Evolutionary conservation across 1,284 basidiomycete genomes (phyloP), one percentile per base, ranked within the genome.

Genomic region (Tilletia walkeri): DNA sequence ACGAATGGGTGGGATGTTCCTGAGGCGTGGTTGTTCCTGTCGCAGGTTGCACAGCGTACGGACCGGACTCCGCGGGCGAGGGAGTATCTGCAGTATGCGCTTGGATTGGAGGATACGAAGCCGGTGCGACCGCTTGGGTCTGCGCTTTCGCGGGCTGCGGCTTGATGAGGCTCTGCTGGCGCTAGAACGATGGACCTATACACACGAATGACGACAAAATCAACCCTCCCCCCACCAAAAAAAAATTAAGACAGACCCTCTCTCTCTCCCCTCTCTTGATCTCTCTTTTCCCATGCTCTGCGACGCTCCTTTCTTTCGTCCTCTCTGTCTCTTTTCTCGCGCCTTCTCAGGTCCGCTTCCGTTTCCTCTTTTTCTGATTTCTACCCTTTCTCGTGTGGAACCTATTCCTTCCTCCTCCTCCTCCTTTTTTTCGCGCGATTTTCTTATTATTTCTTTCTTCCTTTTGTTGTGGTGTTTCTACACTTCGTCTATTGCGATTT

Each of bases 21-120:
- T 59, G 82, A 82, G 65, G 82, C 82, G 1, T 83, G 82, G 82
- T 71, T 79, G 45, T 78, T 75, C 67, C 66, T 83, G 50, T 77
- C 73, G 3, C 73, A 79, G 59, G 76, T 81, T 20, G 71, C 75
- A 20, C 69, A 75, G 68, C 67, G 72, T 18, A 75, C 76, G 24
- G 65, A 71, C 0, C 66, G 79, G 1, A 53, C 68, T 14, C 71
- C 73, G 66, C 56, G 75, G 67, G 75, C 76, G 61, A 69, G 77
- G 12, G 76, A 79, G 59, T 76, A 76, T 41, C 75, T 83, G 6
- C 73, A 78, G 67, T 78, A 78, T 68, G 82, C 81, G 10, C 72
- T 82, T 45, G 69, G 72, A 53, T 69, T 83, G 45, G 80, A 83
- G 63, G 49, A 69, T 69, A 75, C 53, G 14, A 68, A 68, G 63